Conservation (phyloP, 2,329 filamentous ascomycete genomes). For the Paracamarosporium sp. region DNA sequence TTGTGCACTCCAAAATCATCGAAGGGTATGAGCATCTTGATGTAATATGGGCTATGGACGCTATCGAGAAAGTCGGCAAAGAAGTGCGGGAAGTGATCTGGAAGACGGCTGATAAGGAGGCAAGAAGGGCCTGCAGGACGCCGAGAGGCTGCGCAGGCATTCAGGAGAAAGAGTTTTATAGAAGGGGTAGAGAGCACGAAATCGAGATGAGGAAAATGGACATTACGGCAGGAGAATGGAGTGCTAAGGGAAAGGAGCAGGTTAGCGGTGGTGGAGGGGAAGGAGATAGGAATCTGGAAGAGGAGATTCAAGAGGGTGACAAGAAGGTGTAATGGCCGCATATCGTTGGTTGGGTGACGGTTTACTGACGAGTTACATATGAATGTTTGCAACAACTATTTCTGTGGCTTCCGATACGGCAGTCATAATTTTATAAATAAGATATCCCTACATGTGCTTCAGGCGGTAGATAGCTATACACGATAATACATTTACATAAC, state of each 20-base stretch:
- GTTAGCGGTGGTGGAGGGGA: slow-evolving; percentile 36
- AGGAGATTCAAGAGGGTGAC: slow-evolving; percentile 15
- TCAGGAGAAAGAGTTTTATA: slow-evolving; percentile 29
- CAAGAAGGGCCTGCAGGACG: slow-evolving; percentile 65
- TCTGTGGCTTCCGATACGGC: too few species aligned
- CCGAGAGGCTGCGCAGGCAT: slow-evolving; percentile 68
- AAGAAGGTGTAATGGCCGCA: background rate
- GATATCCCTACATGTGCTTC: too few species aligned
- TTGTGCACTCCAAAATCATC: slow-evolving; percentile 84
- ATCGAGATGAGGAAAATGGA: slow-evolving; percentile 30
- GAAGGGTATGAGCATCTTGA: slow-evolving; percentile 89
- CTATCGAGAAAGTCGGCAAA: slow-evolving; percentile 78
- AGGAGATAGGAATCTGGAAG: slow-evolving; percentile 24
- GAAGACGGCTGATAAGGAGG: slow-evolving; percentile 70
- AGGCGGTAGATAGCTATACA: too few species aligned
- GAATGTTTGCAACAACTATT: too few species aligned
- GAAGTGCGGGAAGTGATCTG: slow-evolving; percentile 85
- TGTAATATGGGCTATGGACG: slow-evolving; percentile 93
- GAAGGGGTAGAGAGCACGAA: slow-evolving; percentile 20
- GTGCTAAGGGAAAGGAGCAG: slow-evolving; percentile 31
- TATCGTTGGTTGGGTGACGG: background rate
- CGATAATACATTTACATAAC: too few species aligned
- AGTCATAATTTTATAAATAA: too few species aligned
- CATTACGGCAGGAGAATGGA: slow-evolving; percentile 40
- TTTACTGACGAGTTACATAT: too few species aligned